Evolutionary conservation across 225 moss, liverwort and hornwort species (phyloP).

Genomic region (Climacium dendroides): DNA sequence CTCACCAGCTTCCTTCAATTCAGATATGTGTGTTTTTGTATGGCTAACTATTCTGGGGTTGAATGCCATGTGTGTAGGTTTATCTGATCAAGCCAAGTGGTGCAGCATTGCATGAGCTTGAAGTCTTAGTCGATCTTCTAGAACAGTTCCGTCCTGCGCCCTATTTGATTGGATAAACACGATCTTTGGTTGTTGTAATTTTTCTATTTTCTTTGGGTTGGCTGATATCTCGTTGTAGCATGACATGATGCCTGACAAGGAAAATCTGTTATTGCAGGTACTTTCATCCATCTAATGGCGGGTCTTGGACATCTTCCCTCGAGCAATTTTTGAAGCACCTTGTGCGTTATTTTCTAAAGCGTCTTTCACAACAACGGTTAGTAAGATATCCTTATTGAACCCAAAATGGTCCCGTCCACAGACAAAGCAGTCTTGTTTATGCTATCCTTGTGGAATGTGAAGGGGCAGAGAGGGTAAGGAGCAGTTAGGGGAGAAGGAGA

Average conservation of each 20-base stretch:
- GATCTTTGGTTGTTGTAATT: background rate
- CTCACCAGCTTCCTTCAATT: background rate
- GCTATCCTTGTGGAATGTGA: slow-evolving; percentile 6
- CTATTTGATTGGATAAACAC: background rate
- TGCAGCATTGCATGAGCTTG: slow-evolving; percentile 50
- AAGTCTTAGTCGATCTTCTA: slow-evolving; percentile 77
- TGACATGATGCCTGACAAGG: slow-evolving; percentile 1
- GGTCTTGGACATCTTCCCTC: slow-evolving; percentile 84
- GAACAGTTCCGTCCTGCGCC: slow-evolving; percentile 70
- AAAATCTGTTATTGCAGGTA: slow-evolving; percentile 45
- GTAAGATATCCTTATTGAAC: background rate
- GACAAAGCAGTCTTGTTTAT: background rate
- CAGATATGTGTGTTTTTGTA: background rate
- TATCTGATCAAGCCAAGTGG: slow-evolving; percentile 75
- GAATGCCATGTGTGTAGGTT: slow-evolving; percentile 22
- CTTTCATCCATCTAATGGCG: slow-evolving; percentile 98
- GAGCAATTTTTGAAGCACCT: slow-evolving; percentile 85
- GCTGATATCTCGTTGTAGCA: background rate
- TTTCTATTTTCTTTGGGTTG: background rate
- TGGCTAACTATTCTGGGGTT: background rate
- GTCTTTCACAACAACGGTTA: slow-evolving; percentile 71
- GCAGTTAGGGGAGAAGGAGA: slow-evolving; percentile 54
- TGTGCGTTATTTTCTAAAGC: slow-evolving; percentile 83
- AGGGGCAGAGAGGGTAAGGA: slow-evolving; percentile 13
- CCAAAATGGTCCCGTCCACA: background rate